Evolutionary conservation across 331 rosid species (phyloP), one percentile per base, ranked within the genome.

Genomic region (Malus hybrid): DNA sequence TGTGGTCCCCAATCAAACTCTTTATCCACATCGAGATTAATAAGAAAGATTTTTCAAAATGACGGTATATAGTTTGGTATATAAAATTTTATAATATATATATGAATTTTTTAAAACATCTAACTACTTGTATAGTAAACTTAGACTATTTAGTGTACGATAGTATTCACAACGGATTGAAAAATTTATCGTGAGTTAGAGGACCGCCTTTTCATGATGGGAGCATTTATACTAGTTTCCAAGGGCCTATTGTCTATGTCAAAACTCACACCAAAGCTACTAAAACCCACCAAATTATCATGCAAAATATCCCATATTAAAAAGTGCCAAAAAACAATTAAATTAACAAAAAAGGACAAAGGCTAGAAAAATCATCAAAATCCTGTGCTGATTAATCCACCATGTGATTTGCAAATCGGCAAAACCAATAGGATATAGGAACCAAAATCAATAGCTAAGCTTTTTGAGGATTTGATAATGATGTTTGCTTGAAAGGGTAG

Each of bases 331-430:
- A 55, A 77, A 77, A 78, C 24, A 19, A 16, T 5, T 0, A 5
- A 48, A 48, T 13, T 4, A 15, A 52, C 59, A 52, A 16, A 16
- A 65, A 69, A 57, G 22, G 66, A 71, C 67, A 71, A 80, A 84
- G 71, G 78, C 69, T 8, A 27, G 44, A 74, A 71, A 61, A 44
- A 56, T 74, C 86, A 86, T 80, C 71, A 6, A 14, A 69, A 56
- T 80, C 87, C 65, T 85, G 87, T 88, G 88, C 52, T n/a, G n/a
- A 28, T 28, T n/a, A 55, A 71, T 71, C 31, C 65, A 73, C 74
- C 85, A 62, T 66, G 87, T 77, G 87, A 87, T 69, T 24, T 77
- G 65, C 50, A 79, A 71, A 52, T 68, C 57, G 69, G 65, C 75
- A 32, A 65, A 67, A 33, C 54, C 61, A 27, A 18, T 15, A 75